Percentiles rank a stretch among this genome's conserved stretches.
Evolutionary conservation across 345 rosid species (phyloP).

Genomic region (Garcia nutans): DNA sequence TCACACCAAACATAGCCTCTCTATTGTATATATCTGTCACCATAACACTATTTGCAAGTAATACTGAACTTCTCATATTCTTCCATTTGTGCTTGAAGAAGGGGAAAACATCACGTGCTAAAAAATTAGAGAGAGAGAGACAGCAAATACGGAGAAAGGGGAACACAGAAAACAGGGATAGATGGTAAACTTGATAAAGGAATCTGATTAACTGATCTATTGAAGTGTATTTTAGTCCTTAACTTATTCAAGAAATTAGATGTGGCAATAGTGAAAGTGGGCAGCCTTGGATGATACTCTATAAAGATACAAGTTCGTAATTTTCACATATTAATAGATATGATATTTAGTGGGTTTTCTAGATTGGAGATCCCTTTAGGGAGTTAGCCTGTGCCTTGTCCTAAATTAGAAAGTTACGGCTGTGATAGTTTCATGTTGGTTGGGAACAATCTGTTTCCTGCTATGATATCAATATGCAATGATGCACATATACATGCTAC

Average conservation of each 20-base stretch:
- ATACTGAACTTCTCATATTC: neutral
- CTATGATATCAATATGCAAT: neutral
- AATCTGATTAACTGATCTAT: neutral
- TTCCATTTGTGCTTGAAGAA: neutral
- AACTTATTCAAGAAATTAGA: neutral
- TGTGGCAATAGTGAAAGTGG: neutral
- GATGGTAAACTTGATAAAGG: neutral
- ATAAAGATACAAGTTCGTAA: neutral
- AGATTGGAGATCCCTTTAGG: slow-evolving; percentile 4
- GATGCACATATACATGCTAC: neutral
- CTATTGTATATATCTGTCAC: no score
- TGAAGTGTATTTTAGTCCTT: neutral
- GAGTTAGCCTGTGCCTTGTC: neutral
- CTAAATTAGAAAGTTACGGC: neutral
- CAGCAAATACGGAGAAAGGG: neutral
- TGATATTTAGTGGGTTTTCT: neutral
- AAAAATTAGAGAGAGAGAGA: neutral
- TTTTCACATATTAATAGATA: neutral
- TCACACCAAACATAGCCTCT: no score
- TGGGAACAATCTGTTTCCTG: neutral
- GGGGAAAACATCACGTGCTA: neutral
- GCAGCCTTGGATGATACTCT: neutral
- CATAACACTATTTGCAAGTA: neutral
- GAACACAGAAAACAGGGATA: neutral
- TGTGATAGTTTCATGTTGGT: neutral